Conservation (phyloP, 148 eudicot species). For the Cornus suecica region DNA sequence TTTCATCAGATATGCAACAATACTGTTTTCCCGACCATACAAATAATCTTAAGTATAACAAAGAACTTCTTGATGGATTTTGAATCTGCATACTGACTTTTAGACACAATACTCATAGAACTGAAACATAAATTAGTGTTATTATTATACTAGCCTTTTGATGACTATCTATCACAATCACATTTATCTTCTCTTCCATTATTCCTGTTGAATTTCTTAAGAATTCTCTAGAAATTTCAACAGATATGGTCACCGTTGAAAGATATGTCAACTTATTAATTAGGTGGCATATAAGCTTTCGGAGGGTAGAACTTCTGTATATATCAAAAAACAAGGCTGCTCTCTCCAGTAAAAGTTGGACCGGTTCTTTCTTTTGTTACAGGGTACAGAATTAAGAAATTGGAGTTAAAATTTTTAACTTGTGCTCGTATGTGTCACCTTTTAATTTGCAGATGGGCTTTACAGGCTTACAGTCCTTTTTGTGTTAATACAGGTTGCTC, state of each 20-base stretch:
- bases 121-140: too few relatives aligned
- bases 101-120: too few relatives aligned
- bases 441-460: neutral
- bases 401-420: neutral
- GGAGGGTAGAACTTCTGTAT: too few relatives aligned
- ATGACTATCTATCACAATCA: too few relatives aligned
- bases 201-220: too few relatives aligned
- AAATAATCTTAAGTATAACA: neutral
- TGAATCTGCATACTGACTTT: too few relatives aligned
- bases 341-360: neutral
- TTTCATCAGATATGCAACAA: neutral
- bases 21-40: neutral
- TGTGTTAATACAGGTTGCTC: constrained; percentile 19
- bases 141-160: too few relatives aligned
- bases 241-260: too few relatives aligned
- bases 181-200: too few relatives aligned
- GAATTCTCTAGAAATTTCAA: too few relatives aligned
- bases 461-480: neutral
- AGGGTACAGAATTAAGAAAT: neutral
- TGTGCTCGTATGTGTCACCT: neutral
- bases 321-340: neutral
- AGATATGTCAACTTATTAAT: too few relatives aligned
- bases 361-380: neutral
- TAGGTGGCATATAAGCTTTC: too few relatives aligned
- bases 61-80: neutral